phyloP scores from a whole-genome alignment of 345 rosid genomes.

The Clausena lansium region DNA sequence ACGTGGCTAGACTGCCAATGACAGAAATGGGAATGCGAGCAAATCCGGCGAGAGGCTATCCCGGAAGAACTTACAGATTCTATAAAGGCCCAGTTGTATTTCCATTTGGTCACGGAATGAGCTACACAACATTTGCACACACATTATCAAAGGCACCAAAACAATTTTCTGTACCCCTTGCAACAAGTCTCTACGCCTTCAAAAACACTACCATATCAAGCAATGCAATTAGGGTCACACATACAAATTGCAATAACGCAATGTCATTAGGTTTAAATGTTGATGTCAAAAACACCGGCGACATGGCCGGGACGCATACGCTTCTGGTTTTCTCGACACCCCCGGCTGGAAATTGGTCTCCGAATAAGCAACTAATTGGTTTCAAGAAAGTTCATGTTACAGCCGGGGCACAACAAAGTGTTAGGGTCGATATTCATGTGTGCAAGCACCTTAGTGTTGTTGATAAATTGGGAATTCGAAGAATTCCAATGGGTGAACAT shows the following conservation, averaged over 20 bases:
- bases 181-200: slow-evolving; percentile 33
- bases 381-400: slow-evolving; percentile 65
- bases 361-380: slow-evolving; percentile 58
- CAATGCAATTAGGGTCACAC: slow-evolving; percentile 44
- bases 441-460: slow-evolving; percentile 82
- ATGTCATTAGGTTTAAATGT: slow-evolving; percentile 46
- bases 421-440: slow-evolving; percentile 51
- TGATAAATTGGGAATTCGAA: slow-evolving; percentile 71
- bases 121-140: slow-evolving; percentile 57
- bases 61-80: slow-evolving; percentile 92
- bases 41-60: slow-evolving; percentile 52
- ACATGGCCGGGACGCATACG: slow-evolving; percentile 70
- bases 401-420: slow-evolving; percentile 49
- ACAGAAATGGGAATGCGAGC: slow-evolving; percentile 83
- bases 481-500: slow-evolving; percentile 88
- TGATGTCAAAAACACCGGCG: slow-evolving; percentile 68
- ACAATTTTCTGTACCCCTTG: slow-evolving; percentile 35
- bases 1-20: slow-evolving; percentile 76
- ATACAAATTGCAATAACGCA: slow-evolving; percentile 45
- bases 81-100: slow-evolving; percentile 88
- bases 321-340: slow-evolving; percentile 65
- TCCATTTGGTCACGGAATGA: slow-evolving; percentile 79
- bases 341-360: slow-evolving; percentile 48
- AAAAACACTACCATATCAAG: slow-evolving; percentile 37
- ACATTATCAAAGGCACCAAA: slow-evolving; percentile 44